Base-by-base conservation (phyloP, 306 rosid genomes). In the Prunus salicina region DNA sequence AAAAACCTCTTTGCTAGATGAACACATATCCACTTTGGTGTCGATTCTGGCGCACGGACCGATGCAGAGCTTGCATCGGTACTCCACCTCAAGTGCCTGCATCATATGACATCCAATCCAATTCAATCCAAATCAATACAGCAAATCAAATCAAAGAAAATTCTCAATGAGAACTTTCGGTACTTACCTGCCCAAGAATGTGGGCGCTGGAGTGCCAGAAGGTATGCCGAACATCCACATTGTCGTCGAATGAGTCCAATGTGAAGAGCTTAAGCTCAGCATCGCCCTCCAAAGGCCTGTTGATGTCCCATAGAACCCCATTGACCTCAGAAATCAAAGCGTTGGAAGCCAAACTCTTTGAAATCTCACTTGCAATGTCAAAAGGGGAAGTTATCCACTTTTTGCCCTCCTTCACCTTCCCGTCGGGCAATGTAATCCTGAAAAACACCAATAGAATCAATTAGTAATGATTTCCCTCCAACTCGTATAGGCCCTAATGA, bases 171-270 rank as follows among this genome's bases (percentile, higher is more conserved):
- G 10, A n/a, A 70, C n/a, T n/a, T 30, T 2, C 6, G 3, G 5
- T 64, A 22, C 2, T 12, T 65, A 94, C 97, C 96, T 95, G 89
- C 67, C 97, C 97, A 18, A 95, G 95, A 89, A 95, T 95, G 79
- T 95, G 98, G 20, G 98, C 98, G 50, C 97, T 92, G 25, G 98
- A 95, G 80, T 95, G 98, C 98, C 97, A 95, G 83, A 95, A 92
- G 30, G 97, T 95, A 67, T 95, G 93, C 6, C 95, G 91, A 96
- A 3, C 98, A 88, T 2, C 98, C 97, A 89, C 97, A 27, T 92
- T 96, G n/a, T 78, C 81, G 0, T 89, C 90, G 61, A 57, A 57
- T 11, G 27, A 9, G 28, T 57, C 30, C 28, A 92, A 92, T 57
- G 83, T 92, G 79, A 82, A 92, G 47, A 95, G 81, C 92, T 84